These are phyloP conservation scores for Calamus simplicifolius DNA, from an alignment of 176 grass and related monocot species.

Conservation along the genomic window DNA sequence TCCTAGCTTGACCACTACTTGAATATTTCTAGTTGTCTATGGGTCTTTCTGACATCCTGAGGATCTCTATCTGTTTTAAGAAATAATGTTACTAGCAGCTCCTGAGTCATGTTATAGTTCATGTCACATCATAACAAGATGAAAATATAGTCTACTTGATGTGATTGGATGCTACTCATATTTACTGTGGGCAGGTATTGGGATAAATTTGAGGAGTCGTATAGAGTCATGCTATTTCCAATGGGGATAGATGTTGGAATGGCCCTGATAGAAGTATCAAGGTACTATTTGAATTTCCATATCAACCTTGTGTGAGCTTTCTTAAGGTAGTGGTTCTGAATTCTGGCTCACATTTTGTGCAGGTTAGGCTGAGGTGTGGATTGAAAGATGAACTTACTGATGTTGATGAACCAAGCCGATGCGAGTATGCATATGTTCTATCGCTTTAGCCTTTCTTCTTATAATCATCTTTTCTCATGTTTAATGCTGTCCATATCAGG, in stretches of 20 bases:
- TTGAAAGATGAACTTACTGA: constrained; percentile 71
- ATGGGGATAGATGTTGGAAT: constrained; percentile 93
- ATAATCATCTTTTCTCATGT: too few species aligned
- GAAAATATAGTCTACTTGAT: background rate
- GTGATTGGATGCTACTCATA: background rate
- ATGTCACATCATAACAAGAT: too few species aligned
- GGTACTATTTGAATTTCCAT: constrained; percentile 26
- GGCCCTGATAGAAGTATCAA: constrained; percentile 88
- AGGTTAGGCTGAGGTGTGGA: constrained; percentile 93
- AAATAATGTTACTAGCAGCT: too few species aligned
- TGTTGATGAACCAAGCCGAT: constrained; percentile 93
- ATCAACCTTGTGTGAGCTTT: background rate
- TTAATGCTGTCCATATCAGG: constrained; percentile 27
- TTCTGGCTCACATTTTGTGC: constrained; percentile 11
- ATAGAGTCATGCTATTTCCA: constrained; percentile 78
- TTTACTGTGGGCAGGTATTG: constrained; percentile 55
- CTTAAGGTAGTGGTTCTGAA: background rate
- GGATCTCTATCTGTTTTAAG: too few species aligned
- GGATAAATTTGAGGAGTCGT: constrained; percentile 94
- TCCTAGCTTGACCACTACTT: too few species aligned
- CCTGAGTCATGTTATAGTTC: too few species aligned
- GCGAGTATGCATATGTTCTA: constrained; percentile 59
- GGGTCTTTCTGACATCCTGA: too few species aligned
- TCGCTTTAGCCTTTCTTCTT: background rate
- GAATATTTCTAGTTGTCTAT: too few species aligned